These are phyloP conservation scores for Fomitopsis pulvina DNA, from an alignment of 768 basidiomycete species.

Conservation along the genomic window DNA sequence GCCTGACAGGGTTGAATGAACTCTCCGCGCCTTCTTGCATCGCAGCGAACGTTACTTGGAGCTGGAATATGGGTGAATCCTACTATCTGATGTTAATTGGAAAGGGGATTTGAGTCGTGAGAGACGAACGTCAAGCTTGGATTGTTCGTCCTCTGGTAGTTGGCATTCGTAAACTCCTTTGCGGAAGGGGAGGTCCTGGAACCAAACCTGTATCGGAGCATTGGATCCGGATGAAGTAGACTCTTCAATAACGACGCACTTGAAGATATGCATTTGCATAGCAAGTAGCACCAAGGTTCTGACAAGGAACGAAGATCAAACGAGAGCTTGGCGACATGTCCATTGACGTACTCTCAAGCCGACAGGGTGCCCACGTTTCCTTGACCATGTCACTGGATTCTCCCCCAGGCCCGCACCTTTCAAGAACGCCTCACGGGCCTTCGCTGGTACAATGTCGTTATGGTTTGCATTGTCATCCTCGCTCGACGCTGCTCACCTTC, in stretches of 20 bases:
- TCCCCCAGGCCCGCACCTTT: slow-evolving; percentile 45
- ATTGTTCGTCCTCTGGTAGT: slow-evolving; percentile 43
- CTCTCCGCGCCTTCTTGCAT: slow-evolving; percentile 66
- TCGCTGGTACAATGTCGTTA: slow-evolving; percentile 32
- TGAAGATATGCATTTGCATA: slow-evolving; percentile 96
- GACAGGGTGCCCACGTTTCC: slow-evolving; percentile 56
- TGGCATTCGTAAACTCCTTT: slow-evolving; percentile 76
- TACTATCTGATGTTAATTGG: slow-evolving; percentile 18
- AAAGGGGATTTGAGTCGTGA: neutral
- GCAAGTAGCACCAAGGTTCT: slow-evolving; percentile 97
- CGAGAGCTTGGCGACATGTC: neutral
- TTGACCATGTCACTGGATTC: slow-evolving; percentile 45
- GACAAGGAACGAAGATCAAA: slow-evolving; percentile 4
- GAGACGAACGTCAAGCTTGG: slow-evolving; percentile 32
- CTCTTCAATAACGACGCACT: slow-evolving; percentile 32
- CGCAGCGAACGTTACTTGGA: slow-evolving; percentile 79
- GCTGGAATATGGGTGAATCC: slow-evolving; percentile 75
- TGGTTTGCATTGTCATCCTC: slow-evolving; percentile 2
- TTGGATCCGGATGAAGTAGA: neutral
- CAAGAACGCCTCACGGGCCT: slow-evolving; percentile 43
- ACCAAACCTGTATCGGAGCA: slow-evolving; percentile 69
- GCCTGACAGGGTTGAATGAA: slow-evolving; percentile 76
- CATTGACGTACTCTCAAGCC: slow-evolving; percentile 58
- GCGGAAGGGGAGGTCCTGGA: slow-evolving; percentile 76
- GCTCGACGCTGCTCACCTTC: slow-evolving; percentile 39